Base-by-base conservation (phyloP, 2,329 filamentous ascomycete species). In the Emericellopsis cladophorae region DNA sequence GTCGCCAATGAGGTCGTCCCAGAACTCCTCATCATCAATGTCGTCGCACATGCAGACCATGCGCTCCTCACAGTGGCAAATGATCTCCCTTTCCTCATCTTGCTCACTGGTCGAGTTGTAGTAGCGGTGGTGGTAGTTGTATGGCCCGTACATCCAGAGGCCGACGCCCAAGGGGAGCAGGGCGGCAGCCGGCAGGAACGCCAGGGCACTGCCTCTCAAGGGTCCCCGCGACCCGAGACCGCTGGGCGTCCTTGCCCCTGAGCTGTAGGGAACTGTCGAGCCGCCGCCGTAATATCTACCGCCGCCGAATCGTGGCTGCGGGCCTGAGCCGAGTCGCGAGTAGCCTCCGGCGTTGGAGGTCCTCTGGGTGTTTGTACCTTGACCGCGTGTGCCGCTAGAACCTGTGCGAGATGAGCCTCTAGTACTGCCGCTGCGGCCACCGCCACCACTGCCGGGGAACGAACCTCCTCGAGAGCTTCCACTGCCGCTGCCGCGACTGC, bases 221-320 rank as follows among this genome's bases (percentile, higher is more conserved):
- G 40, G 40, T 9, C 33, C 40, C 10, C 40, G 33, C 5, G 40
- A 12, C 0, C 64, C 60, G 23, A 76, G 56, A 31, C 82, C 68
- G 4, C 70, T 68, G 8, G 4, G 66, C 57, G 1, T 66, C 69
- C 2, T 67, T 0, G 32, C n/a, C 7, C 80, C 81, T 3, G 81
- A 48, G 2, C 50, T 45, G 59, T 84, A 90, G 2, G 84, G 81
- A 1, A 55, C 53, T 3, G 62, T 45, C 0, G 77, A 70, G 38
- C 84, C 84, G 38, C 81, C 81, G 31, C 73, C 72, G 52, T 87
- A 88, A 57, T 71, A 84, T 40, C 54, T 51, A 7, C 80, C 79
- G 31, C 77, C 76, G 36, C 76, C 80, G 51, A 72, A 86, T 1
- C 52, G 45, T 4, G 75, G 76, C 14, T 62, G 50, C 1, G 70